Evolutionary conservation across 345 rosid genomes (phyloP).

Genomic region (Nephelium lappaceum): DNA sequence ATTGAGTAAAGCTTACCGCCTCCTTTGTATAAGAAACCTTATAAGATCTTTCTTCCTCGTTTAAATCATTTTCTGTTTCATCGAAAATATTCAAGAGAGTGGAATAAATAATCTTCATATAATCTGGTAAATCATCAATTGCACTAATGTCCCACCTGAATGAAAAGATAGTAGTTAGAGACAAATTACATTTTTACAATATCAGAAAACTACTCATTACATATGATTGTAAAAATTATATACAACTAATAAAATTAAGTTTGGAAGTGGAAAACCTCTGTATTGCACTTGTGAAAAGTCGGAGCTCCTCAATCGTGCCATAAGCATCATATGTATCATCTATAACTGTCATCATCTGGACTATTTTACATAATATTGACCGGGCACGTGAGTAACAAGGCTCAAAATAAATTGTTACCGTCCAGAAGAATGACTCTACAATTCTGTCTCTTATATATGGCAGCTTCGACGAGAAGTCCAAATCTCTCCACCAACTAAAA

Average conservation of each 20-base stretch:
- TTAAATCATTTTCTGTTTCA: neutral
- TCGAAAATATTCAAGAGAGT: neutral
- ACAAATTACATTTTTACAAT: neutral
- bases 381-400: slow-evolving; percentile 3
- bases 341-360: slow-evolving; percentile 5
- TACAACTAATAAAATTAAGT: too few species aligned
- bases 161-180: neutral
- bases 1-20: neutral
- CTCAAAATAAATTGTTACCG: neutral
- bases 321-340: slow-evolving; percentile 27
- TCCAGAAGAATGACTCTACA: slow-evolving; percentile 9
- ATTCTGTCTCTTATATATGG: slow-evolving; percentile 7
- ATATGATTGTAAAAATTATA: too few species aligned
- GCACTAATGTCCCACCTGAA: slow-evolving; percentile 6
- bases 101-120: neutral
- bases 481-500: slow-evolving; percentile 19
- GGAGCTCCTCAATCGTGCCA: slow-evolving; percentile 24
- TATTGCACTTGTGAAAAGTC: slow-evolving; percentile 9
- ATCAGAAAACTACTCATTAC: too few species aligned
- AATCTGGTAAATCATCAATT: slow-evolving; percentile 1
- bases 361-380: neutral
- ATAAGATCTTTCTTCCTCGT: neutral
- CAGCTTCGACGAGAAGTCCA: neutral
- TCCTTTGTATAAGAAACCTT: neutral
- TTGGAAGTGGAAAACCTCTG: slow-evolving; percentile 5